Evolutionary conservation across 495 filamentous ascomycete genomes (phyloP).

Genomic region (Xylaria bambusicola): DNA sequence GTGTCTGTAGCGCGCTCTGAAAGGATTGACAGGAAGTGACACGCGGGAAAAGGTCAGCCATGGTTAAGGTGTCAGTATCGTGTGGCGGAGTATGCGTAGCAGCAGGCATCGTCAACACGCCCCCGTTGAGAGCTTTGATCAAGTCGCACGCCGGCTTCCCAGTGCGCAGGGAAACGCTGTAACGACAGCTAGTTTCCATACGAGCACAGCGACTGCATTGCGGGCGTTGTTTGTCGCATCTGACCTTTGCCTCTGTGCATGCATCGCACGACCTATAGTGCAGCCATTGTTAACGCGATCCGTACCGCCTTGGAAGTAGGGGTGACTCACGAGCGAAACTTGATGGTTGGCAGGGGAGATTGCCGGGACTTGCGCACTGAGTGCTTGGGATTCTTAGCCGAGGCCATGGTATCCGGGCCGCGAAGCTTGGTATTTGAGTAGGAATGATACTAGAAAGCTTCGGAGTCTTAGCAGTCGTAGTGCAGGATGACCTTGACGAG

Average conservation of each 20-base stretch:
- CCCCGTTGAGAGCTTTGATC: neutral
- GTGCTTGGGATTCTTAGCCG: neutral
- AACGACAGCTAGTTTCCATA: neutral
- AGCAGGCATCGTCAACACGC: neutral
- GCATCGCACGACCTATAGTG: neutral
- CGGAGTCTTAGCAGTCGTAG: too few species aligned
- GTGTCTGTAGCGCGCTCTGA: neutral
- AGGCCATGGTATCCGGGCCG: neutral
- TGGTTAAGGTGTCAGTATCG: neutral
- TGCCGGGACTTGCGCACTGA: neutral
- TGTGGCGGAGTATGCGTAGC: neutral
- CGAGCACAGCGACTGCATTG: neutral
- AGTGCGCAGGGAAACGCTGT: slow-evolving; percentile 1
- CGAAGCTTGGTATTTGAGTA: too few species aligned
- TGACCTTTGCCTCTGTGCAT: slow-evolving; percentile 3
- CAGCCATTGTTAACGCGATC: neutral
- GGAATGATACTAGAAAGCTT: too few species aligned
- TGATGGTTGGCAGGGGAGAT: neutral
- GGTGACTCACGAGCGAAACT: slow-evolving; percentile 2
- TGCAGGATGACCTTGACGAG: too few species aligned
- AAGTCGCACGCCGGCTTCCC: neutral
- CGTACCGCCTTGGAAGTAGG: neutral
- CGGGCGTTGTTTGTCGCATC: slow-evolving; percentile 1
- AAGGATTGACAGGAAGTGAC: neutral
- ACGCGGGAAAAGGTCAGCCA: neutral